Evolutionary conservation across 805 yeast species (phyloP).

Genomic region (Cyberlindnera suaveolens): DNA sequence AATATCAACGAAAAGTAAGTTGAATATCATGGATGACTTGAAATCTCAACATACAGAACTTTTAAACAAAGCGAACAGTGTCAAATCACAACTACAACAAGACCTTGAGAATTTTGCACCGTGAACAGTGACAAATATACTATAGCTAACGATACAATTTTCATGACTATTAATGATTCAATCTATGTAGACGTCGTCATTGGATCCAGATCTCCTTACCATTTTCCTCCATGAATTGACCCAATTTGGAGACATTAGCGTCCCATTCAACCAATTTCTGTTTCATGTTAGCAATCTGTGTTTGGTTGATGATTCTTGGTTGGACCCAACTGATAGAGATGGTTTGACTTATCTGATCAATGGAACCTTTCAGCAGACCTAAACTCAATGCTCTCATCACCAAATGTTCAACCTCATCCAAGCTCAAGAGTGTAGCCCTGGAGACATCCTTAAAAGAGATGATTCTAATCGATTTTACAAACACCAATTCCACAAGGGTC

Average conservation of each 20-base stretch:
- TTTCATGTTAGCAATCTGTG: conserved; percentile 74
- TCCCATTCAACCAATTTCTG: conserved; percentile 76
- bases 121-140: neutral
- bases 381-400: conserved; percentile 88
- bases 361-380: conserved; percentile 79
- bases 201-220: conserved; percentile 64
- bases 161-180: too few relatives aligned
- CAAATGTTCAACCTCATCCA: conserved; percentile 75
- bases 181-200: neutral
- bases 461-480: conserved; percentile 68
- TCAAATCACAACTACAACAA: neutral
- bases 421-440: conserved; percentile 54
- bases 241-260: conserved; percentile 59
- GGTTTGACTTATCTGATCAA: conserved; percentile 77
- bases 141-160: neutral
- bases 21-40: neutral
- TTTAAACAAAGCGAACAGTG: neutral
- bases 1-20: neutral
- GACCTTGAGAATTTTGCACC: conserved; percentile 3
- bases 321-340: conserved; percentile 91
- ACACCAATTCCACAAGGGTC: conserved; percentile 84
- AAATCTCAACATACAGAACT: neutral
- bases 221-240: conserved; percentile 48
- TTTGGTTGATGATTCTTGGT: conserved; percentile 82
- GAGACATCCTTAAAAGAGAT: conserved; percentile 72